Evolutionary conservation across 305 asterid species (phyloP), one percentile per base, ranked within the genome.

Genomic region (Fraxinus xanthoxyloides): DNA sequence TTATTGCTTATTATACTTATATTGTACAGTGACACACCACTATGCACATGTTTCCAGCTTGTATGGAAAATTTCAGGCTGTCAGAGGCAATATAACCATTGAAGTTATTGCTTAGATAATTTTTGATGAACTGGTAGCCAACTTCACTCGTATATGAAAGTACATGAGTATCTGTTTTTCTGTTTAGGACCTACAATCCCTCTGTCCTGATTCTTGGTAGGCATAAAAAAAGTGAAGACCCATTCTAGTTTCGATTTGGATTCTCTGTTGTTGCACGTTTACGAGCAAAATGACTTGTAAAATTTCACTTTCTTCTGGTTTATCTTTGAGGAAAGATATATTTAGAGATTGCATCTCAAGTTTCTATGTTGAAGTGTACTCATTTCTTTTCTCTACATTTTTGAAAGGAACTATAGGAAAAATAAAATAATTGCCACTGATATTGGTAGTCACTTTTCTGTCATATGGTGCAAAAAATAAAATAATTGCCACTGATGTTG

Each of bases 341-440:
- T 46, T 46, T 19, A 63, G 67, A 67, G 81, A 77, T 73, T 72
- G 70, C 77, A 34, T 69, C 77, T 72, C 56, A 63, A 40, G 43
- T 74, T 78, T 26, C 76, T 75, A 69, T 79, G 77, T 75, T 75
- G 32, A 69, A 77, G 61, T 84, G 84, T 80, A 0, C 1, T 61
- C 31, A 35, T 76, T 31, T 7, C 28, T 79, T 17, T 19, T 75
- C 72, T 80, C 78, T 32, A 40, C 54, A 65, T 43, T 43, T 54
- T 63, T 40, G 34, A 83, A 48, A 30, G 10, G 9, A 21, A 35
- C 34, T 67, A 23, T 28, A 77, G 46, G 21, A 77, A 9, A n/a
- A n/a, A n/a, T n/a, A n/a, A n/a, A 46, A 32, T 67, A 82, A n/a
- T 72, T 63, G 80, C 72, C 76, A 67, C 73, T 69, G 72, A 77